Conservation (phyloP, 2,329 filamentous ascomycete species). For the Phialophora tarda region DNA sequence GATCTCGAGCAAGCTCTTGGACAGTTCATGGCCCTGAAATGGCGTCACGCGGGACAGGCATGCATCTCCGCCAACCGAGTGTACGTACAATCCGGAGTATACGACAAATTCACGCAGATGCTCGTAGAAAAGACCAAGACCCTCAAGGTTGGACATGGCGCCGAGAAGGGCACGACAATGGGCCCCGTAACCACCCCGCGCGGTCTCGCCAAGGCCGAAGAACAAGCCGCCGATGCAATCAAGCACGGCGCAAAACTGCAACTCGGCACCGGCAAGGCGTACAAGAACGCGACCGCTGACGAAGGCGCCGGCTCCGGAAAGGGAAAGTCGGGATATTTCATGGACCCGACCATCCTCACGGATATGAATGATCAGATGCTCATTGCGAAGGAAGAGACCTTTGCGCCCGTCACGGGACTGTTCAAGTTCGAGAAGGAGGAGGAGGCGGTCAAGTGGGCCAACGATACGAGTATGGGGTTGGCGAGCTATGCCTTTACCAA, state of each 20-base stretch:
- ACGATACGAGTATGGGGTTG: slow-evolving; percentile 39
- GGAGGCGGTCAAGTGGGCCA: slow-evolving; percentile 59
- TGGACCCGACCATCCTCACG: slow-evolving; percentile 69
- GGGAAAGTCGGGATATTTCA: slow-evolving; percentile 66
- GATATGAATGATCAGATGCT: slow-evolving; percentile 65
- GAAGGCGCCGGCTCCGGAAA: slow-evolving; percentile 57
- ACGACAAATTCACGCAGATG: slow-evolving; percentile 61
- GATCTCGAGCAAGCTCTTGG: slow-evolving; percentile 58
- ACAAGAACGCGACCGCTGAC: slow-evolving; percentile 47
- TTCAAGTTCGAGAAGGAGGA: slow-evolving; percentile 71
- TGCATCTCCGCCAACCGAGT: slow-evolving; percentile 55
- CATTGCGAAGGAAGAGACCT: slow-evolving; percentile 66
- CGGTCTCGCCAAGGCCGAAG: slow-evolving; percentile 59
- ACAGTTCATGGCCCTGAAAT: slow-evolving; percentile 50
- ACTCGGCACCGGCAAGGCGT: slow-evolving; percentile 59
- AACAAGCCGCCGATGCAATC: slow-evolving; percentile 69
- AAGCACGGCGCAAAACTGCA: slow-evolving; percentile 68
- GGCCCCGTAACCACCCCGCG: slow-evolving; percentile 65
- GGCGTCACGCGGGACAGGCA: slow-evolving; percentile 52
- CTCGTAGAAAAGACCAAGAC: slow-evolving; percentile 58
- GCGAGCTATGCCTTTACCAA: slow-evolving; percentile 73
- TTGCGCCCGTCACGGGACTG: slow-evolving; percentile 68
- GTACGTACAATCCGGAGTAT: slow-evolving; percentile 52
- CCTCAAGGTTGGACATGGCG: slow-evolving; percentile 66
- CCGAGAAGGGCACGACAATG: slow-evolving; percentile 61